Base-by-base conservation (phyloP, 371 early-diverging fungal species). In the Capniomyces stellatus region DNA sequence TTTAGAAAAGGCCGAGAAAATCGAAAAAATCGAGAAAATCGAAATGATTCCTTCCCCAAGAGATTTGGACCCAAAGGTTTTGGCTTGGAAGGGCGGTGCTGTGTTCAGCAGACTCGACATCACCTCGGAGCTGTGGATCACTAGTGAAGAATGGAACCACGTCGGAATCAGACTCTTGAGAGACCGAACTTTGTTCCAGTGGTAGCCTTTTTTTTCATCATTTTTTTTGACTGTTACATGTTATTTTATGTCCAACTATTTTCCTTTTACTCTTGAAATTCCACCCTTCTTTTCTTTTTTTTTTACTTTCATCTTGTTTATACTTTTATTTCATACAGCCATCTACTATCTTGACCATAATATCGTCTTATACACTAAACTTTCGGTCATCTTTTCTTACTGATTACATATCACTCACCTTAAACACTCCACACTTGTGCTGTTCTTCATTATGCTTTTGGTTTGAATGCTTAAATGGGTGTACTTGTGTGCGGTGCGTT, bases 11-110 rank as follows among this genome's bases (percentile, higher is more conserved):
- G 64, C 69, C n/a, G 54, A 43, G 10, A 60, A 47, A 18, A 40
- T 64, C 50, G 58, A 54, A 42, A 50, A 64, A n/a, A 71, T 82
- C 27, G 83, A 83, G 39, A 74, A 75, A 23, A 79, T 81, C 0
- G 82, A 83, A 46, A 80, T 89, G 0, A 59, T 85, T 31, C 81
- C 82, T 3, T 75, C 86, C 3, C 90, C 91, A 6, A 72, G 88
- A 24, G 89, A 92, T 49, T 64, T 92, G 46, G 92, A 92, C 52
- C 84, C 89, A 4, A 70, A 85, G n/a, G 62, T 85, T 40, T 58
- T 92, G 47, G 79, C 81, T 6, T 92, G 92, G 92, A 92, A 91
- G 60, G 92, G 92, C 1, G 92, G 75, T 0, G 75, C 85, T 2
- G 88, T 92, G 2, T 64, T 89, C 51, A 73, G 76, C 52, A 76